Conservation (phyloP, 2,329 filamentous ascomycete species). For the Ceratocystis smalleyi region DNA sequence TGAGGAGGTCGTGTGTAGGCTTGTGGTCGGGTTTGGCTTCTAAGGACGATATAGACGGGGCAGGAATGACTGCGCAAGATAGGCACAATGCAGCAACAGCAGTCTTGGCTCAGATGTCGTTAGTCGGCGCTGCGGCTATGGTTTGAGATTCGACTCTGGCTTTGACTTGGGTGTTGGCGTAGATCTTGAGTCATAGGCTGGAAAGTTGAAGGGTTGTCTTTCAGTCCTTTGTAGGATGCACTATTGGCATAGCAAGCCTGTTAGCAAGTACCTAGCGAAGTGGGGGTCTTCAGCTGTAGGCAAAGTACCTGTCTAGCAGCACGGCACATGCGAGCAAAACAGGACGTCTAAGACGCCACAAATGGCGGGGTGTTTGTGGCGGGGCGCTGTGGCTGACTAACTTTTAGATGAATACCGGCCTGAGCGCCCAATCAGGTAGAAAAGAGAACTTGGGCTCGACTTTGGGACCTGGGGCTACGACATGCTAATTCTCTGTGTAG, state of each 20-base stretch:
- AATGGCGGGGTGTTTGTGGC: slow-evolving; percentile 16
- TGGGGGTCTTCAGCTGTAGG: neutral
- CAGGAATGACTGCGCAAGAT: neutral
- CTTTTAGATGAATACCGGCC: neutral
- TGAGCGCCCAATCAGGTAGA: neutral
- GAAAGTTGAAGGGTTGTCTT: slow-evolving; percentile 4
- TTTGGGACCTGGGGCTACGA: neutral
- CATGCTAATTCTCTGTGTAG: too few relatives aligned
- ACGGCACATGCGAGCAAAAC: neutral
- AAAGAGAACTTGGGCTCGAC: neutral
- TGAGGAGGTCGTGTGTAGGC: neutral
- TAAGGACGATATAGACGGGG: neutral
- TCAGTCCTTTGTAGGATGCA: neutral
- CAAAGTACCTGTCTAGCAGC: slow-evolving; percentile 10
- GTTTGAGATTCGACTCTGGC: neutral
- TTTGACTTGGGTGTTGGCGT: neutral
- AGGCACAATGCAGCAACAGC: neutral
- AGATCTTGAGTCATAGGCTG: slow-evolving; percentile 13
- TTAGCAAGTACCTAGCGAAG: neutral
- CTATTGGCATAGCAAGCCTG: neutral
- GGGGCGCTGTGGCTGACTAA: slow-evolving; percentile 3
- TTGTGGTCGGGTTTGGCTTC: neutral
- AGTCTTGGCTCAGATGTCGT: neutral
- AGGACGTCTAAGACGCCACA: slow-evolving; percentile 8
- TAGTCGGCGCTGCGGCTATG: neutral